Percentiles rank a stretch among this genome's conserved stretches.
phyloP scores from a whole-genome alignment of 257 asterid species.

The Primulina tabacum region DNA sequence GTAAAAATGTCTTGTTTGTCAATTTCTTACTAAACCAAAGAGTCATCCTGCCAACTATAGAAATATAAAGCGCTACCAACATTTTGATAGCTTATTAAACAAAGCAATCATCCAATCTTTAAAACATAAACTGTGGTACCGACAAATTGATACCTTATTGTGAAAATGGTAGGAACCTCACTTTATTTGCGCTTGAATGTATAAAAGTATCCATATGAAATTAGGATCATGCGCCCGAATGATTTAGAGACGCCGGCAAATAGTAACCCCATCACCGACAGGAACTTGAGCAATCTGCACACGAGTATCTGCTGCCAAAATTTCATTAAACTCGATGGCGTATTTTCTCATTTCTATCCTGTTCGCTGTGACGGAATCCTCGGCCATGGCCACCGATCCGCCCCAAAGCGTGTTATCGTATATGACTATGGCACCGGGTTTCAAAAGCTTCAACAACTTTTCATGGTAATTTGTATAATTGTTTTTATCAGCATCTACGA shows the following conservation, averaged over 20 bases:
- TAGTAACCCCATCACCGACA: conserved; percentile 16
- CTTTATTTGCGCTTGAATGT: no score
- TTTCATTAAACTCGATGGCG: conserved; percentile 21
- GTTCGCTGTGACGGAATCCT: background rate
- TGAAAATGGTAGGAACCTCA: no score
- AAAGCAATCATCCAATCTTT: no score
- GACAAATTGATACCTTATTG: no score
- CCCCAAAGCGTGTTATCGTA: background rate
- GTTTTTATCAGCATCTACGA: conserved; percentile 54
- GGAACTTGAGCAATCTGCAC: conserved; percentile 23
- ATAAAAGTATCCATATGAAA: no score
- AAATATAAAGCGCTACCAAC: no score
- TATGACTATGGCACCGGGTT: background rate
- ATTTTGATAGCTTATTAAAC: no score
- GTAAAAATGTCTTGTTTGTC: no score
- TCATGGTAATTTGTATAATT: conserved; percentile 48
- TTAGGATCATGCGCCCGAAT: no score
- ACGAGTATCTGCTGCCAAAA: conserved; percentile 19
- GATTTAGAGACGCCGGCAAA: conserved; percentile 16
- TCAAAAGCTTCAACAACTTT: conserved; percentile 30
- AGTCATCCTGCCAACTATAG: no score
- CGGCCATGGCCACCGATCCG: background rate
- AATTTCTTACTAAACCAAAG: no score
- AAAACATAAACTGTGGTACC: no score
- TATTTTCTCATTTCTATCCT: background rate